phyloP scores from a whole-genome alignment of 495 filamentous ascomycete species.

The Neurospora hispaniola region DNA sequence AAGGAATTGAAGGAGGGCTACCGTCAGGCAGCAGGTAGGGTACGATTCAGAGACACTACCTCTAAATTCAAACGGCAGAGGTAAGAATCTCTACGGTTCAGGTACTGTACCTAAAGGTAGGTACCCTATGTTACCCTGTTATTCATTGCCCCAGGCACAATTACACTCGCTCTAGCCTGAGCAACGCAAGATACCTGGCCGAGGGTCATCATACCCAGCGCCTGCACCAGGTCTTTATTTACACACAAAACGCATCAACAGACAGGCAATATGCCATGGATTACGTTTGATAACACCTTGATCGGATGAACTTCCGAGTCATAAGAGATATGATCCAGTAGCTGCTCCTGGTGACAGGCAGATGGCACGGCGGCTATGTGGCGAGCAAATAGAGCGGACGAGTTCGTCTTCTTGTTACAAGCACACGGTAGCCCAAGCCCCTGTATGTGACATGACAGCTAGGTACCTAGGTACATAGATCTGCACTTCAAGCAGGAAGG shows the following conservation, averaged over 20 bases:
- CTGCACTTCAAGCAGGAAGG: neutral
- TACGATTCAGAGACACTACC: neutral
- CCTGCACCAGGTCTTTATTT: neutral
- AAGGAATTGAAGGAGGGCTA: neutral
- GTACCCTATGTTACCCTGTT: neutral
- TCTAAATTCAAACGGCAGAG: neutral
- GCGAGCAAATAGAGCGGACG: neutral
- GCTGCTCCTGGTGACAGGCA: neutral
- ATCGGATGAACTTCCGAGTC: neutral
- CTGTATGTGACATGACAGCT: neutral
- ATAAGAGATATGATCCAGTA: neutral
- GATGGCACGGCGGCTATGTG: neutral
- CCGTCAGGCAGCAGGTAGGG: neutral
- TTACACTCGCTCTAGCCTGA: neutral
- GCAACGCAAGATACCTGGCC: neutral
- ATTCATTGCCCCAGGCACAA: neutral
- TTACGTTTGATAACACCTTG: neutral
- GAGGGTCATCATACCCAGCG: neutral
- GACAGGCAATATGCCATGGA: neutral
- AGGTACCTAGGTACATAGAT: too few species aligned
- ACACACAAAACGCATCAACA: neutral
- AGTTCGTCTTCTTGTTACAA: neutral
- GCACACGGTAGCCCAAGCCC: neutral
- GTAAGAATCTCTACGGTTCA: neutral
- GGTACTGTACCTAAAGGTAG: too few species aligned